A percentile compares a stretch with the other conserved stretches of the same genome.
These are phyloP conservation scores for Leccinum arenicola DNA, from an alignment of 768 basidiomycete species.

Conservation along the genomic window DNA sequence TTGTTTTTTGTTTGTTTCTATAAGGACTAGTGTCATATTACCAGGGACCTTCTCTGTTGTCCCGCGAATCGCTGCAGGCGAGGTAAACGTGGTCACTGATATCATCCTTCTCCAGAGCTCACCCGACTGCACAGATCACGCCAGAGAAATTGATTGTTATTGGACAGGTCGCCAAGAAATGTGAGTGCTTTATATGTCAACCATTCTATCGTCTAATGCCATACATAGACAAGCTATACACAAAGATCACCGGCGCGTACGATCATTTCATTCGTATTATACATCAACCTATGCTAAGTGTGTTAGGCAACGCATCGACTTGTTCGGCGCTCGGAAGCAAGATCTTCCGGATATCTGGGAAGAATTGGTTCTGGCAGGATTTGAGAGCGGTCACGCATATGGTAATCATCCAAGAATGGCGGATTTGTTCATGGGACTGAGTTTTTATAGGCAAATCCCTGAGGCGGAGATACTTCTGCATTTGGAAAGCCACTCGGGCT, in stretches of 20 bases:
- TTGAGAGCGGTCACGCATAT: conserved; percentile 77
- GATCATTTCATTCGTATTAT: background rate
- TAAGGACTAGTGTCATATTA: background rate
- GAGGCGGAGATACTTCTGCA: conserved; percentile 24
- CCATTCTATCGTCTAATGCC: background rate
- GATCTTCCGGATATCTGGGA: conserved; percentile 71
- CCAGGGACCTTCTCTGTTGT: conserved; percentile 65
- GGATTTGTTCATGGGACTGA: background rate
- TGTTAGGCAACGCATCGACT: conserved; percentile 57
- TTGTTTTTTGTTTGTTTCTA: background rate
- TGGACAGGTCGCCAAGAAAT: conserved; percentile 66
- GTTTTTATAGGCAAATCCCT: conserved; percentile 40
- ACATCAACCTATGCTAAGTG: background rate
- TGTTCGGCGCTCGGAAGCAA: conserved; percentile 69
- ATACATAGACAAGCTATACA: conserved; percentile 52
- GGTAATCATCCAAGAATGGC: conserved; percentile 37
- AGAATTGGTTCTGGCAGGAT: conserved; percentile 59
- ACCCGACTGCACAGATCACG: conserved; percentile 37
- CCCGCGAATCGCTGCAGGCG: conserved; percentile 69
- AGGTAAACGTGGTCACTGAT: conserved; percentile 32
- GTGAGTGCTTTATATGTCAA: conserved; percentile 23
- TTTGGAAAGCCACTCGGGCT: conserved; percentile 2
- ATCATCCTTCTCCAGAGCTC: background rate
- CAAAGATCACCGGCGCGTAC: conserved; percentile 50
- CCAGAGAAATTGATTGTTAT: conserved; percentile 65